Base-by-base conservation (phyloP, 495 filamentous ascomycete genomes). In the Parathielavia hyrcaniae region DNA sequence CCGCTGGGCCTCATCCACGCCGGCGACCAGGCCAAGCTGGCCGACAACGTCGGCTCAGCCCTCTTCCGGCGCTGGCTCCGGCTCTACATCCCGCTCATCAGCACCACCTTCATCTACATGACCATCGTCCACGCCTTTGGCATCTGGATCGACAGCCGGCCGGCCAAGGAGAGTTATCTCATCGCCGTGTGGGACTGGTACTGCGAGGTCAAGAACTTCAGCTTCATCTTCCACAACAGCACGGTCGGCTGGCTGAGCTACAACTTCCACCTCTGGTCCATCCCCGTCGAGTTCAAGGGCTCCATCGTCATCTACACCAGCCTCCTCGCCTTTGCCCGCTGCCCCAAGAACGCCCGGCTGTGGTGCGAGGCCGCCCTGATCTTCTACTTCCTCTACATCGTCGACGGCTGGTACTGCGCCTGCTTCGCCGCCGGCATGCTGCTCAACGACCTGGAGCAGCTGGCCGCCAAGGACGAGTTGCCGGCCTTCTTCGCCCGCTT, bases 141-240 rank as follows among this genome's bases (percentile, higher is more conserved):
- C 11, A 64, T 80, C 45, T 70, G 63, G 63, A 65, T 74, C 30
- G 67, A 67, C 23, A 53, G 54, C 32, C 62, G 67, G 1, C 60
- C 70, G 23, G 58, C 61, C 17, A 52, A 74, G 60, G 16, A 34
- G 0, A 78, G 59, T 30, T 79, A 75, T 57, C 23, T 60, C 16
- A 69, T 69, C 14, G 79, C 82, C 63, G 35, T 81, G 5, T 78
- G 71, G 73, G 71, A 71, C n/a, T 83, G 79, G 77, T 83, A 83
- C 59, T 51, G 55, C 38, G 79, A 84, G 60, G 68, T 83, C 66
- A 84, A 83, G 66, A 79, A 81, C 64, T 83, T 81, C 68, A 81
- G 69, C 67, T 84, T 81, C 67, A 55, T 82, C 38, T 83, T 79
- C 62, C 69, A 77, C 53, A 53, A n/a, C 40, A 61, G 62, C 39